Evolutionary conservation across 805 yeast species (phyloP).

Genomic region (Spathaspora hagerdaliae): DNA sequence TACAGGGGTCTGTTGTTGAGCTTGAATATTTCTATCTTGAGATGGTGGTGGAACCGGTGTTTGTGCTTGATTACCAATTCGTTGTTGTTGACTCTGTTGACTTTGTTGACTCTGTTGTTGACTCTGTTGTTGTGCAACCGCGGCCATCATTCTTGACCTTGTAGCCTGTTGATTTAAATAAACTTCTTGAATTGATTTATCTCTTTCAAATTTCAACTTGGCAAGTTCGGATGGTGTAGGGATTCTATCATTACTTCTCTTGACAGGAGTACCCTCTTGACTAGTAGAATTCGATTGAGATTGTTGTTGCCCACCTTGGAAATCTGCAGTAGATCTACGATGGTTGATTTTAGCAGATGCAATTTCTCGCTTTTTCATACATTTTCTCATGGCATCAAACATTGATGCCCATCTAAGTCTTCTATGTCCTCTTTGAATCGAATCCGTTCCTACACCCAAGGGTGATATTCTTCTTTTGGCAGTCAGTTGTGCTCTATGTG

Average conservation of each 20-base stretch:
- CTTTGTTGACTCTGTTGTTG: slow-evolving; percentile 8
- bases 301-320: not conserved
- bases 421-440: slow-evolving; percentile 89
- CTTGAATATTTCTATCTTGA: not conserved
- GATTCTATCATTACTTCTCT: slow-evolving; percentile 34
- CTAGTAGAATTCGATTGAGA: slow-evolving; percentile 5
- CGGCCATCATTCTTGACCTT: slow-evolving; percentile 38
- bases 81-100: slow-evolving; percentile 13
- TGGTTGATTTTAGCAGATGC: slow-evolving; percentile 35
- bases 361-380: slow-evolving; percentile 84
- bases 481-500: slow-evolving; percentile 81
- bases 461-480: slow-evolving; percentile 89
- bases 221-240: slow-evolving; percentile 82
- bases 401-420: slow-evolving; percentile 93
- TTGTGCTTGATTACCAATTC: not conserved
- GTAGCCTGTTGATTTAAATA: slow-evolving; percentile 47
- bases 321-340: slow-evolving; percentile 14
- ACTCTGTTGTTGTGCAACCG: slow-evolving; percentile 35
- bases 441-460: slow-evolving; percentile 87
- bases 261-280: slow-evolving; percentile 1
- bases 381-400: slow-evolving; percentile 91
- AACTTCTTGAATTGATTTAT: slow-evolving; percentile 77
- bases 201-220: slow-evolving; percentile 78
- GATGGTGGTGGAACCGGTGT: not conserved
- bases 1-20: not conserved